Evolutionary conservation across 1,284 basidiomycete species (phyloP).

Genomic region (Ceratobasidium papillatum): DNA sequence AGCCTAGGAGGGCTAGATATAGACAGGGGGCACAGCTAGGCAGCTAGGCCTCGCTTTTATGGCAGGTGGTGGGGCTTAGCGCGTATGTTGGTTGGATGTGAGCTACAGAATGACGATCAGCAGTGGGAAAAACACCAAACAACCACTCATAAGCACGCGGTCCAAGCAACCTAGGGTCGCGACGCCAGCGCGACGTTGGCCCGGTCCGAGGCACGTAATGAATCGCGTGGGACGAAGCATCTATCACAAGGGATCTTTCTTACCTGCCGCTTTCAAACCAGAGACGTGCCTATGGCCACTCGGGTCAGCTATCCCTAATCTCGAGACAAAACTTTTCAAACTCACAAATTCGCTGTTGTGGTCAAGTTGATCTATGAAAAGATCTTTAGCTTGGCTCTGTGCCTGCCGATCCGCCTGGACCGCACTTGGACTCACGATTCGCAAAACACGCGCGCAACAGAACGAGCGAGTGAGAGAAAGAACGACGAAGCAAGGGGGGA

Average conservation of each 20-base stretch:
- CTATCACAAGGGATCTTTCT: too few relatives aligned
- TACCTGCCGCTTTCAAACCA: too few relatives aligned
- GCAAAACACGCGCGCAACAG: not conserved
- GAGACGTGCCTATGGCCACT: too few relatives aligned
- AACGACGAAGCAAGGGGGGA: not conserved
- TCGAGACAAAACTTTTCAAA: too few relatives aligned
- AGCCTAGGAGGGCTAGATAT: conserved; percentile 3
- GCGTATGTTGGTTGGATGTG: not conserved
- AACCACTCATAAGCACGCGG: not conserved
- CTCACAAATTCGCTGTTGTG: too few relatives aligned
- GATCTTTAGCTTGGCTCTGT: too few relatives aligned
- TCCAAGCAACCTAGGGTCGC: not conserved
- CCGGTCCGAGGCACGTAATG: not conserved
- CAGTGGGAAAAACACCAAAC: conserved; percentile 8
- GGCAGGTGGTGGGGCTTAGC: conserved; percentile 25
- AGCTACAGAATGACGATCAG: not conserved
- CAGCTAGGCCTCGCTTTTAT: conserved; percentile 9
- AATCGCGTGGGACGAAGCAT: not conserved
- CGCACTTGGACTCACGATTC: not conserved
- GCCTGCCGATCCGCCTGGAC: not conserved
- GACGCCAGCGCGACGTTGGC: not conserved
- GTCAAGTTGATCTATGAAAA: too few relatives aligned
- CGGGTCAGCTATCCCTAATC: too few relatives aligned
- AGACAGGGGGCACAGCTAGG: not conserved
- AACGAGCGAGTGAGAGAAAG: not conserved